Percentiles rank a stretch among this genome's conserved stretches.
These are phyloP conservation scores for Passalora sequoiae DNA, from an alignment of 2,329 filamentous ascomycete genomes.

Conservation along the genomic window DNA sequence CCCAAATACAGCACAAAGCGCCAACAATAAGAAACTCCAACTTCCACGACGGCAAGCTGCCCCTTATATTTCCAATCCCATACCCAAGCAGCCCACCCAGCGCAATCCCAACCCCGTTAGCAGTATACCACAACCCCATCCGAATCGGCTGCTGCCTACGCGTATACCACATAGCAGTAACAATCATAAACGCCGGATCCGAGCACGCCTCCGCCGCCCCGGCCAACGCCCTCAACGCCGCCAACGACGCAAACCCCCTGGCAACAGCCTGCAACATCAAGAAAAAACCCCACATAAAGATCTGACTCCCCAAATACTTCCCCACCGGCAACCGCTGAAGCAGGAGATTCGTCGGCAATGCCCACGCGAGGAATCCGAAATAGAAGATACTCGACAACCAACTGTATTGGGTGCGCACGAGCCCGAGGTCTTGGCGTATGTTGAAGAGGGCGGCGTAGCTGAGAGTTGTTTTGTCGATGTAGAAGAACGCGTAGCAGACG, in stretches of 20 bases:
- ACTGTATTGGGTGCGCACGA: conserved; percentile 55
- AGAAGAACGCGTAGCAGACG: conserved; percentile 37
- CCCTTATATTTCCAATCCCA: conserved; percentile 56
- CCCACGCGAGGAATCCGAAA: conserved; percentile 52
- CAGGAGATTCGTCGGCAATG: conserved; percentile 51
- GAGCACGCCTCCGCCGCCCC: conserved; percentile 54
- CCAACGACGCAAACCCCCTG: conserved; percentile 50
- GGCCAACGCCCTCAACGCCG: conserved; percentile 53
- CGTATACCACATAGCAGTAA: conserved; percentile 63
- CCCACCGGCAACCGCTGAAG: conserved; percentile 50
- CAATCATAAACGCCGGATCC: conserved; percentile 59
- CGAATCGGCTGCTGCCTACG: conserved; percentile 57
- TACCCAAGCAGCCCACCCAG: conserved; percentile 55
- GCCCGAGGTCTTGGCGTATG: conserved; percentile 53
- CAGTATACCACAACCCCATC: conserved; percentile 56
- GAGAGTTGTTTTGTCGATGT: conserved; percentile 49
- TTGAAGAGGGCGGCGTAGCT: conserved; percentile 63
- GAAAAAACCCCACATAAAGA: conserved; percentile 53
- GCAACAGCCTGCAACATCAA: conserved; percentile 34
- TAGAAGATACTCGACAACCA: conserved; percentile 51
- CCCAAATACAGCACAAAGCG: conserved; percentile 55
- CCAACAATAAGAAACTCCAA: conserved; percentile 63
- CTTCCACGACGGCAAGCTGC: conserved; percentile 54
- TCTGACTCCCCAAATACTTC: conserved; percentile 50
- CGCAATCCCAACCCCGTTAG: conserved; percentile 56